Conservation (phyloP, 352 stramenopile genomes). For the Blastocystis hominis region DNA sequence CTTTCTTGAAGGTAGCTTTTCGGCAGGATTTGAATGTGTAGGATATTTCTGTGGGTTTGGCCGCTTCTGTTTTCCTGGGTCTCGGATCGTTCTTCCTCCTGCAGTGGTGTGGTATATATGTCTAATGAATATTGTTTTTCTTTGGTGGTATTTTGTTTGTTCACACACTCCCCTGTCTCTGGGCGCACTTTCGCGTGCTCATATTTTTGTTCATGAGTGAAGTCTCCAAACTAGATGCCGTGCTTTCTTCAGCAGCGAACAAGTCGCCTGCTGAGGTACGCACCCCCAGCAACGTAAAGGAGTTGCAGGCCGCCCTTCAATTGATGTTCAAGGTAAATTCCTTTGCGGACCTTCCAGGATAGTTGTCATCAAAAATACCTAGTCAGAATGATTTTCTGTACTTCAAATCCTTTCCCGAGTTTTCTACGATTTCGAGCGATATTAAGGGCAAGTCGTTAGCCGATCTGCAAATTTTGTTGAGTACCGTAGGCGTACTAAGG, state of each 20-base stretch:
- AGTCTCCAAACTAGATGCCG: neutral
- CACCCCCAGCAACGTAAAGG: neutral
- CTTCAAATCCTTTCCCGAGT: conserved; percentile 41
- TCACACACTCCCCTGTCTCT: neutral
- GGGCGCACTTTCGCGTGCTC: neutral
- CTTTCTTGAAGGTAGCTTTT: conserved; percentile 31
- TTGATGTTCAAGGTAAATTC: neutral
- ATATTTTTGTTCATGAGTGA: conserved; percentile 29
- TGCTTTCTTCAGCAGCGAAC: neutral
- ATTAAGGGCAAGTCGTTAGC: neutral
- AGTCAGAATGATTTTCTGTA: neutral
- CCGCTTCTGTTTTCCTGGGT: conserved; percentile 47
- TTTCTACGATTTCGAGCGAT: conserved; percentile 27
- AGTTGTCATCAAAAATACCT: neutral
- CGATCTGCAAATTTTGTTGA: neutral
- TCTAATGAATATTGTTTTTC: conserved; percentile 29
- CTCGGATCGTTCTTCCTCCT: conserved; percentile 57
- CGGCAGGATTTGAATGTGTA: neutral
- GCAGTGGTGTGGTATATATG: conserved; percentile 58
- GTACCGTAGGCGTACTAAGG: neutral
- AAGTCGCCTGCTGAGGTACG: neutral
- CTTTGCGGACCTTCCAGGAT: neutral
- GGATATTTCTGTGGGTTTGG: conserved; percentile 44
- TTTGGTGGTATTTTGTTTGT: neutral
- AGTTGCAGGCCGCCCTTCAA: neutral